Evolutionary conservation across 2,329 filamentous ascomycete species (phyloP).

Genomic region (Alternaria viburni): DNA sequence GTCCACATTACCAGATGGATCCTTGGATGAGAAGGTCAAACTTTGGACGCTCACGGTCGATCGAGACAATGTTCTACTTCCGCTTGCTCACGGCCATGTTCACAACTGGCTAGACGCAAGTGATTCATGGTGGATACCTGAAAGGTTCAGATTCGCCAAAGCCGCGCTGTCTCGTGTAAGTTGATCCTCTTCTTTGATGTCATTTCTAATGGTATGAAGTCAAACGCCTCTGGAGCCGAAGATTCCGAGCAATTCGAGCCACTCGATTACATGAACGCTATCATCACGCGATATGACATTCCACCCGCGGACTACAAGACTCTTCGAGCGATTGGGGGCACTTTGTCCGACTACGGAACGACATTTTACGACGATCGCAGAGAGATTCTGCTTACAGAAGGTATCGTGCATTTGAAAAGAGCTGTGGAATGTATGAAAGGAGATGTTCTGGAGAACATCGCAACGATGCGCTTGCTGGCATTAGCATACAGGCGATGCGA

Average conservation of each 20-base stretch:
- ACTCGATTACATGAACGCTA: too few relatives aligned
- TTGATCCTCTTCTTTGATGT: too few relatives aligned
- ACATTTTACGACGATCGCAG: neutral
- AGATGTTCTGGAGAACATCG: neutral
- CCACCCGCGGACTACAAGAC: too few relatives aligned
- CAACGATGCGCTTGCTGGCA: neutral
- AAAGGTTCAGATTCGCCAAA: neutral
- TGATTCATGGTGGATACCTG: too few relatives aligned
- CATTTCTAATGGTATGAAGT: too few relatives aligned
- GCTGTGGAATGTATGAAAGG: neutral
- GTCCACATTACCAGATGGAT: neutral
- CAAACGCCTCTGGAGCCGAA: too few relatives aligned
- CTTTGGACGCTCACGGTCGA: neutral
- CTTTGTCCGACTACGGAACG: too few relatives aligned
- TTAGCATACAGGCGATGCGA: neutral
- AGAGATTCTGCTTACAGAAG: neutral
- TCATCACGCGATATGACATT: too few relatives aligned
- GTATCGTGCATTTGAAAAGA: neutral
- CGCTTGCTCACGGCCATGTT: neutral
- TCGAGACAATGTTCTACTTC: neutral
- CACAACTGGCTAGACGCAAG: conserved; percentile 3
- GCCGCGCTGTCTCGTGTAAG: neutral
- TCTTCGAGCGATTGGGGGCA: too few relatives aligned
- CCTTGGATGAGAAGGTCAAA: neutral
- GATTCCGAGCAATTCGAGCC: too few relatives aligned